Conservation (phyloP, 108 stramenopile species). For the Nitzschia sp. region DNA sequence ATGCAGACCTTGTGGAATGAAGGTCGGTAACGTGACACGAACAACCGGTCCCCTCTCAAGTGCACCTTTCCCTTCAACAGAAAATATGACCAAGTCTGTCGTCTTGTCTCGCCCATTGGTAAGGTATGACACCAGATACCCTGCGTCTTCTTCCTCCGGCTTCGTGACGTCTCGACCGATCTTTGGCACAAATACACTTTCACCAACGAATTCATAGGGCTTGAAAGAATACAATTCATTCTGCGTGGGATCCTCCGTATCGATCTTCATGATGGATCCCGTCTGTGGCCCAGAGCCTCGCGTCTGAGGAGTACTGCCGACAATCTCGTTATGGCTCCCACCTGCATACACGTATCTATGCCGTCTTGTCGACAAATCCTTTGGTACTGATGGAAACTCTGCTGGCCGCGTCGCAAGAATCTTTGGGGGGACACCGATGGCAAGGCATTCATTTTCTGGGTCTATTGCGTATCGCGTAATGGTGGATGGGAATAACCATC, state of each 20-base stretch:
- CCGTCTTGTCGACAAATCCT: not conserved
- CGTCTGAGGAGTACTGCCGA: not conserved
- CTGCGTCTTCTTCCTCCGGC: slow-evolving; percentile 44
- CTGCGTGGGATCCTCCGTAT: slow-evolving; percentile 1
- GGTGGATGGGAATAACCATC: not conserved
- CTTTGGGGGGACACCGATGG: not conserved
- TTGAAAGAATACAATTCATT: not conserved
- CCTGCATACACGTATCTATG: not conserved
- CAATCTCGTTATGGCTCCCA: slow-evolving; percentile 2
- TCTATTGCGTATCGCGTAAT: not conserved
- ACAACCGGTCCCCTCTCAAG: slow-evolving; percentile 46
- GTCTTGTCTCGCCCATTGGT: slow-evolving; percentile 33
- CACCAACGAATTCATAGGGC: slow-evolving; percentile 30
- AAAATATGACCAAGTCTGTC: slow-evolving; percentile 45
- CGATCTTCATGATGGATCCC: slow-evolving; percentile 8
- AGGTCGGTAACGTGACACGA: slow-evolving; percentile 43
- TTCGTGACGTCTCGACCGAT: slow-evolving; percentile 17
- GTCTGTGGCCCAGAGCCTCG: slow-evolving; percentile 1
- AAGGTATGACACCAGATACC: slow-evolving; percentile 39
- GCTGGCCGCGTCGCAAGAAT: not conserved
- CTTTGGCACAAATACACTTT: slow-evolving; percentile 34
- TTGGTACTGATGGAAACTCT: not conserved
- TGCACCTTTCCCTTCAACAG: slow-evolving; percentile 29
- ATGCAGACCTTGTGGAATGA: slow-evolving; percentile 61
- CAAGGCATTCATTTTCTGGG: not conserved